These are phyloP conservation scores for Eucalyptus cloeziana DNA, from an alignment of 345 rosid species.

Conservation along the genomic window DNA sequence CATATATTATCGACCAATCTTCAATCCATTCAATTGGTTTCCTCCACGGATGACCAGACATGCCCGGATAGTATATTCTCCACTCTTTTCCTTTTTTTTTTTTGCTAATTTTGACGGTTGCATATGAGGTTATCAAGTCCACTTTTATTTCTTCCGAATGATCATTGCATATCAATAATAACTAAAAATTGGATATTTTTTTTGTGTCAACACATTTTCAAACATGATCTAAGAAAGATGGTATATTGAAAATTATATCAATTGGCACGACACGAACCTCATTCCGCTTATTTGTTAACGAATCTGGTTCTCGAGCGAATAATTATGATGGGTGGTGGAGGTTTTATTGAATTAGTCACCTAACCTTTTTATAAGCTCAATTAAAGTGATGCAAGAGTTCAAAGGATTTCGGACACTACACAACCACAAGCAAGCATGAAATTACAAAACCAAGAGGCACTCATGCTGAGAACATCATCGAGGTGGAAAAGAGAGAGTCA, in stretches of 20 bases:
- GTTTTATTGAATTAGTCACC: not conserved
- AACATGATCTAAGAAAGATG: not conserved
- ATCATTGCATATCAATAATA: fast-evolving
- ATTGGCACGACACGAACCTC: not conserved
- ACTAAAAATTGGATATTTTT: no score
- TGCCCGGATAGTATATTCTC: fast-evolving
- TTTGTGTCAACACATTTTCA: not conserved
- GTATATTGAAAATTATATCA: not conserved
- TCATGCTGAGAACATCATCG: not conserved
- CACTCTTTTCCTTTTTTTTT: fast-evolving
- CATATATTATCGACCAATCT: no score
- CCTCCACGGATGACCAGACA: fast-evolving
- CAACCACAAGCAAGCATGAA: not conserved
- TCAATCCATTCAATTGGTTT: no score
- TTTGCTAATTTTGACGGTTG: no score
- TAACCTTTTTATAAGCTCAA: not conserved
- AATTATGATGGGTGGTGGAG: no score
- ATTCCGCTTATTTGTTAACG: not conserved
- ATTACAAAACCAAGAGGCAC: not conserved
- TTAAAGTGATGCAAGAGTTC: not conserved
- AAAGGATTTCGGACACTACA: fast-evolving
- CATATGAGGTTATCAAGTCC: no score
- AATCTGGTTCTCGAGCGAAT: not conserved
- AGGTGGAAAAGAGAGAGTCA: not conserved
- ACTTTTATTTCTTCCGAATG: fast-evolving